Base-by-base conservation (phyloP, 208 protist genomes). In the Angomonas deanei region DNA sequence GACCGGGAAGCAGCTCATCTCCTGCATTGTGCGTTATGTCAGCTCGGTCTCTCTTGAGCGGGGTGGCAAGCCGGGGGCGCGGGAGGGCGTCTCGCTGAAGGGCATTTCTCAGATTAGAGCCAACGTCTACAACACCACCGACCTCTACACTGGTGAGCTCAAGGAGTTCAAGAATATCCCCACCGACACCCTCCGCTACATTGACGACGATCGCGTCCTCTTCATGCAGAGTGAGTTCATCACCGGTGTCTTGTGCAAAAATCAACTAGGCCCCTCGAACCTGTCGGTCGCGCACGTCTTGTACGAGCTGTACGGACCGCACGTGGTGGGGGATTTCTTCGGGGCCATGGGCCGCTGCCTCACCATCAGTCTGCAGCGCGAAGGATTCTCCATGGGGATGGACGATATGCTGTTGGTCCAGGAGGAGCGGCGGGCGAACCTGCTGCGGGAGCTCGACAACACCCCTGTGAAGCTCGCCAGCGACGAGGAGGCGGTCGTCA, bases 1-100 rank as follows among this genome's bases (percentile, higher is more conserved):
- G 97, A 98, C 97, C 24, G 98, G 98, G 49, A 99, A 99, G 82
- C 98, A 99, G 81, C 77, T 99, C 23, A 91, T 98, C 57, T 93
- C 88, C 1, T 74, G 76, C n/a, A 59, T 97, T 4, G 72, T 97
- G 46, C 76, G 80, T 32, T 93, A 85, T 69, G 77, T 97, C 21
- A 90, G 84, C 0, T 80, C 80, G 8, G 72, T 80, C 34, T 61
- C 81, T 33, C 63, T 68, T 50, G 8, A 17, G 24, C 24, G 15
- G 24, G 24, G 17, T 30, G 24, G 19, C 39, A 48, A 33, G 6
- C 47, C 11, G 3, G 23, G 10, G 26, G 38, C 52, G 33, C 48
- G 34, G 26, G 21, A 56, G 24, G 92, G 92, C 36, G 78, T 98
- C 8, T 95, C 89, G 38, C 72, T 98, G 6, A 72, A 82, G 21